These are phyloP conservation scores for Periconia macrospinosa DNA, from an alignment of 2,329 filamentous ascomycete species.

Conservation along the genomic window DNA sequence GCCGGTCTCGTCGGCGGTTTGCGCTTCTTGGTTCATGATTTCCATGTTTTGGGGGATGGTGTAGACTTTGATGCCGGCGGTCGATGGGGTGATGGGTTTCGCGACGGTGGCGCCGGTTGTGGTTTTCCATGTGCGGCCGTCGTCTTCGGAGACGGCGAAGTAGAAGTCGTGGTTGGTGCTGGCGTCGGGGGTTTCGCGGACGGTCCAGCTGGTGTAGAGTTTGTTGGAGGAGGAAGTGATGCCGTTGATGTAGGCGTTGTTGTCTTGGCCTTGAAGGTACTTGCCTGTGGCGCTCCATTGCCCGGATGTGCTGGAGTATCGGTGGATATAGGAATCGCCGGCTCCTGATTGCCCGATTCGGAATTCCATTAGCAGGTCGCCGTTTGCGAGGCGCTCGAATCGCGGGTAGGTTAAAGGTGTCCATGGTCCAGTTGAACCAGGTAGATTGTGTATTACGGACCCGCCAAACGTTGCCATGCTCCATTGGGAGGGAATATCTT, in stretches of 20 bases:
- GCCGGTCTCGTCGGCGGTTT: slow-evolving; percentile 50
- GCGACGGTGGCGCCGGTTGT: slow-evolving; percentile 42
- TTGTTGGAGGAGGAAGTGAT: slow-evolving; percentile 41
- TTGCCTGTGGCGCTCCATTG: slow-evolving; percentile 46
- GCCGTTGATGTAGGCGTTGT: slow-evolving; percentile 58
- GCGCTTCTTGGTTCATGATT: slow-evolving; percentile 56
- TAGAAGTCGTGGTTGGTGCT: slow-evolving; percentile 56
- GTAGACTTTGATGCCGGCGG: slow-evolving; percentile 49
- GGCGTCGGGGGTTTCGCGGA: slow-evolving; percentile 51
- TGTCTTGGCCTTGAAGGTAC: slow-evolving; percentile 49
- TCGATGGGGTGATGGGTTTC: slow-evolving; percentile 46
- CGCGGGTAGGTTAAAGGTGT: slow-evolving; percentile 54
- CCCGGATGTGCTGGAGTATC: slow-evolving; percentile 44
- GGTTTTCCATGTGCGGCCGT: slow-evolving; percentile 50
- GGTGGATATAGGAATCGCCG: slow-evolving; percentile 53
- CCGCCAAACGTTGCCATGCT: slow-evolving; percentile 30
- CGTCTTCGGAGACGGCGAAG: slow-evolving; percentile 52
- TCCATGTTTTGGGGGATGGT: slow-evolving; percentile 51
- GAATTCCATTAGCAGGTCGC: slow-evolving; percentile 52
- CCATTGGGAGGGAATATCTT: slow-evolving; percentile 30
- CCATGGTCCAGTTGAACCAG: slow-evolving; percentile 36
- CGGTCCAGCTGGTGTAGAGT: slow-evolving; percentile 55
- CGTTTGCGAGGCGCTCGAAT: slow-evolving; percentile 45
- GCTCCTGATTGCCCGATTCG: slow-evolving; percentile 56
- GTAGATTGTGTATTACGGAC: slow-evolving; percentile 30